A percentile compares a stretch with the other conserved stretches of the same genome.
phyloP scores from a whole-genome alignment of 805 yeast genomes.

The Starmerella bombi region DNA sequence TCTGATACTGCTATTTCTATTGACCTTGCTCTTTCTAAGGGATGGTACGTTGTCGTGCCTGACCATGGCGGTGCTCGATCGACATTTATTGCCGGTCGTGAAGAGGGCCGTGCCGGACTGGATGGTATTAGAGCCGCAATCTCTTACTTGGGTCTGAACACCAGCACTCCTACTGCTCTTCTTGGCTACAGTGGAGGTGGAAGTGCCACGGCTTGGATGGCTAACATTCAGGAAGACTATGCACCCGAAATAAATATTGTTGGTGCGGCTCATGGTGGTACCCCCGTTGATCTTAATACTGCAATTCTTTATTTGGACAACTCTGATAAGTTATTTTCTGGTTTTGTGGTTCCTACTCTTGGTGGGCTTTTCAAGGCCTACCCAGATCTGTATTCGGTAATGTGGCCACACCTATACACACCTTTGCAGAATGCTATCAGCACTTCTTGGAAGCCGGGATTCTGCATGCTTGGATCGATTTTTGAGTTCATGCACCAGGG shows the following conservation, averaged over 20 bases:
- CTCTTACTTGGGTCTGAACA: not conserved
- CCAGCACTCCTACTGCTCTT: constrained; percentile 3
- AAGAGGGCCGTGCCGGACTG: constrained; percentile 18
- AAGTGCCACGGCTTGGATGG: constrained; percentile 24
- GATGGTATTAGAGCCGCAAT: constrained; percentile 21
- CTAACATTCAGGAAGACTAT: constrained; percentile 19
- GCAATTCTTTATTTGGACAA: constrained; percentile 15
- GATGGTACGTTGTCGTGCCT: constrained; percentile 15
- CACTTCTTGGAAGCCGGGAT: not conserved
- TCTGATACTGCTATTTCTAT: not conserved
- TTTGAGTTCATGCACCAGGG: not conserved
- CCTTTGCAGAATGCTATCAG: constrained; percentile 1
- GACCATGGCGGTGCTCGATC: too few species aligned
- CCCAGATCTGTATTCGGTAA: constrained; percentile 8
- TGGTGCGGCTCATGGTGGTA: too few species aligned
- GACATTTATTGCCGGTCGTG: too few species aligned
- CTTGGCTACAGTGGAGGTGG: constrained; percentile 14
- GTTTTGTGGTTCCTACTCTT: constrained; percentile 5
- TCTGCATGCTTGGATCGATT: not conserved
- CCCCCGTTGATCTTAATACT: constrained; percentile 20
- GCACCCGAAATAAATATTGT: too few species aligned
- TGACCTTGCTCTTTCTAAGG: constrained; percentile 7
- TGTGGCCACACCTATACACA: not conserved
- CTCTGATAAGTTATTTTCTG: too few species aligned
- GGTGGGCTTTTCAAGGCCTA: constrained; percentile 19